Conservation (phyloP, 352 stramenopile genomes). For the Globisporangium nagaii region DNA sequence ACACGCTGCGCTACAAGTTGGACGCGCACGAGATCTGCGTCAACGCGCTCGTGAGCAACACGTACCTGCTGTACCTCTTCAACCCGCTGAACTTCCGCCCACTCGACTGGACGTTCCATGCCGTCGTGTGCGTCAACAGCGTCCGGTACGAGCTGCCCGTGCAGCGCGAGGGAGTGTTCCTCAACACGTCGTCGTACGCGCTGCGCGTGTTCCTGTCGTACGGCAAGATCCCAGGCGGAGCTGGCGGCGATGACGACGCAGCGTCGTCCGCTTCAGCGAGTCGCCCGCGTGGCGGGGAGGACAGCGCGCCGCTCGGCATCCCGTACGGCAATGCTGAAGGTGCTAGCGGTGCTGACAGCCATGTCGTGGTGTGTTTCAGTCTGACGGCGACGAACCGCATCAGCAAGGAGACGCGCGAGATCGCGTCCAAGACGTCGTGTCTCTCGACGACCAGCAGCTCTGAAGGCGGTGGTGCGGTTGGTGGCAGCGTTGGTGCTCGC, state of each 20-base stretch:
- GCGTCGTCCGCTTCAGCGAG: constrained; percentile 4
- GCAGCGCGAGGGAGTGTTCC: constrained; percentile 74
- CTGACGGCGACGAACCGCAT: constrained; percentile 74
- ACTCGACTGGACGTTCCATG: constrained; percentile 79
- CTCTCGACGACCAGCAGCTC: constrained; percentile 22
- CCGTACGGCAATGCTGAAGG: constrained; percentile 45
- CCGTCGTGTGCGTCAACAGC: constrained; percentile 52
- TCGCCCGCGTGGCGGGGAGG: constrained; percentile 38
- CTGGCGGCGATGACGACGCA: constrained; percentile 13
- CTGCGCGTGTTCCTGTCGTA: constrained; percentile 84
- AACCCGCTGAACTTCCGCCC: constrained; percentile 78
- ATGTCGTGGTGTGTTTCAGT: constrained; percentile 47
- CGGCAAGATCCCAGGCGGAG: constrained; percentile 52
- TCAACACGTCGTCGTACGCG: constrained; percentile 66
- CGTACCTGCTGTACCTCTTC: constrained; percentile 86
- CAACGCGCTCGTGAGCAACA: constrained; percentile 81
- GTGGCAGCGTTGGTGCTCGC: background rate
- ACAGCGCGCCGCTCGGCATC: constrained; percentile 59
- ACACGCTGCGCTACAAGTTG: constrained; percentile 72
- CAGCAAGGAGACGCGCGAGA: constrained; percentile 48
- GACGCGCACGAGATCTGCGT: constrained; percentile 55
- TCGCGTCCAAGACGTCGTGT: constrained; percentile 49
- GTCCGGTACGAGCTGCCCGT: constrained; percentile 39
- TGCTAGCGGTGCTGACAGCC: background rate
- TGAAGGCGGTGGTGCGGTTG: background rate